phyloP scores from a whole-genome alignment of 2,329 filamentous ascomycete species.

The Aspergillus novofumigatus region DNA sequence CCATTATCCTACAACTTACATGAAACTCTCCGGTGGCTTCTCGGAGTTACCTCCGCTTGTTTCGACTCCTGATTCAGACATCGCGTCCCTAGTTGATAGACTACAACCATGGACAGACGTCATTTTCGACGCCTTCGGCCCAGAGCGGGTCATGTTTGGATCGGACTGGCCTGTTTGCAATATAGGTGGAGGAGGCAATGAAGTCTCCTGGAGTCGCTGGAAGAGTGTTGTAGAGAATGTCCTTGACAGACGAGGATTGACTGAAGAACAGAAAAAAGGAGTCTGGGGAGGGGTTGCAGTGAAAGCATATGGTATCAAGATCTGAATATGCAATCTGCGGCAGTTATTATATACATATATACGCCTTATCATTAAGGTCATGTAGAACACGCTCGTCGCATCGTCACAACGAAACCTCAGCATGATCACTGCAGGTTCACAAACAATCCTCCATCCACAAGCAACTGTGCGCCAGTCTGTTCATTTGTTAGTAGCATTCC shows the following conservation, averaged over 20 bases:
- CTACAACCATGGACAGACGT: constrained; percentile 69
- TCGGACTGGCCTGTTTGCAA: constrained; percentile 94
- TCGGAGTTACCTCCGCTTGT: constrained; percentile 63
- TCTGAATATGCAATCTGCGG: constrained; percentile 8
- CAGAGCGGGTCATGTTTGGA: constrained; percentile 76
- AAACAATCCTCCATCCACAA: constrained; percentile 86
- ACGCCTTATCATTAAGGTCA: neutral
- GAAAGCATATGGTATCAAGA: constrained; percentile 57
- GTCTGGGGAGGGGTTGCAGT: constrained; percentile 71
- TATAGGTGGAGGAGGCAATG: constrained; percentile 53
- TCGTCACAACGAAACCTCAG: neutral
- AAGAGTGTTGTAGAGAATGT: constrained; percentile 63
- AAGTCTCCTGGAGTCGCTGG: constrained; percentile 72
- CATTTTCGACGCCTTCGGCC: constrained; percentile 67
- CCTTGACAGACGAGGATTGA: constrained; percentile 50
- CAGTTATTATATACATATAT: constrained; percentile 1
- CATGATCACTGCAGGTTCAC: constrained; percentile 70
- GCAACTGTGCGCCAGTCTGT: constrained; percentile 69
- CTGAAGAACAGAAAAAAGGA: constrained; percentile 57
- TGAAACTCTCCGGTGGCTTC: constrained; percentile 88
- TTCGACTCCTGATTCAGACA: constrained; percentile 13
- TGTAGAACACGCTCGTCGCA: neutral
- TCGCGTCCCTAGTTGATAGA: constrained; percentile 47
- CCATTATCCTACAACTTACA: constrained; percentile 63
- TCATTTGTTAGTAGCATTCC: neutral